These are phyloP conservation scores for Spinellus fusiger DNA, from an alignment of 192 early-diverging fungal species.

Conservation along the genomic window DNA sequence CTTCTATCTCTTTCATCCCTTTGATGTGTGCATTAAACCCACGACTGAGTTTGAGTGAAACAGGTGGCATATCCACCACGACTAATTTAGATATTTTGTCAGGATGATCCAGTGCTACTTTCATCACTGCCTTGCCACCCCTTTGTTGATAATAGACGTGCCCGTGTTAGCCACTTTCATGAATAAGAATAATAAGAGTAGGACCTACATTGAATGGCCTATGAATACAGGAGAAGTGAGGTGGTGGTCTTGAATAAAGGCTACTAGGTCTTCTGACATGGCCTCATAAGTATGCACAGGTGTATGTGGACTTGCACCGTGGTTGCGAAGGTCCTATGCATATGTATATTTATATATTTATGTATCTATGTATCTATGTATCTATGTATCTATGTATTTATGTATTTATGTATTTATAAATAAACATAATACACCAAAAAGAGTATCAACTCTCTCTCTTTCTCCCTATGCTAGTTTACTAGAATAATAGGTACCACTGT, in stretches of 20 bases:
- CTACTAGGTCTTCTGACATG: slow-evolving; percentile 74
- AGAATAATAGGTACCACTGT: slow-evolving; percentile 43
- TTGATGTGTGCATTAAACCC: slow-evolving; percentile 55
- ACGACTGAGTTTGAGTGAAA: slow-evolving; percentile 35
- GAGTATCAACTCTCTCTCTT: neutral
- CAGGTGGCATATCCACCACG: slow-evolving; percentile 70
- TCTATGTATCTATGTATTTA: neutral
- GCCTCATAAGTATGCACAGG: slow-evolving; percentile 58
- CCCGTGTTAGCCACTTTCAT: neutral
- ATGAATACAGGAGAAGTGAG: slow-evolving; percentile 56
- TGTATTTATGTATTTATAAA: neutral
- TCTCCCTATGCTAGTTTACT: neutral
- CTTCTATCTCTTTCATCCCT: slow-evolving; percentile 54
- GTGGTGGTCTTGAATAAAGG: slow-evolving; percentile 59
- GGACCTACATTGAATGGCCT: slow-evolving; percentile 82
- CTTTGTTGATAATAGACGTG: slow-evolving; percentile 14
- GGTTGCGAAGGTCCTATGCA: slow-evolving; percentile 82
- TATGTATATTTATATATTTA: neutral
- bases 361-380: neutral
- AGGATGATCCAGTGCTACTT: slow-evolving; percentile 49
- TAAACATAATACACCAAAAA: neutral
- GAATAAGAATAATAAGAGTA: neutral
- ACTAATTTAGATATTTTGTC: slow-evolving; percentile 50
- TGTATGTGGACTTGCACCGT: slow-evolving; percentile 82
- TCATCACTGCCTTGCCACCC: slow-evolving; percentile 77